These are phyloP conservation scores for Metschnikowia lachancei DNA, from an alignment of 805 yeast genomes.

Conservation along the genomic window DNA sequence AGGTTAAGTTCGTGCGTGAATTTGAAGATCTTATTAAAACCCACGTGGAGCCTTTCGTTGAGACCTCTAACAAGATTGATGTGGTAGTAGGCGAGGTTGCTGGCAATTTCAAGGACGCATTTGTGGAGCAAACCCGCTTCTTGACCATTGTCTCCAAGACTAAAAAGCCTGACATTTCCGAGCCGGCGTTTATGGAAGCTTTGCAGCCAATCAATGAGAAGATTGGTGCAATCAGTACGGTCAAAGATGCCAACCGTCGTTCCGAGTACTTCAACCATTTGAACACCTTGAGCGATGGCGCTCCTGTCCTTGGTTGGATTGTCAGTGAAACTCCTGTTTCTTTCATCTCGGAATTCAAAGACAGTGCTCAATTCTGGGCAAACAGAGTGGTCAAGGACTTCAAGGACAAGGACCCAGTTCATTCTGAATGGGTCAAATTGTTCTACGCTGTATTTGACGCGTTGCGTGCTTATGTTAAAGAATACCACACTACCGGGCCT, in stretches of 20 bases:
- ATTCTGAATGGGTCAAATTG: conserved; percentile 77
- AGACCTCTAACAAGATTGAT: conserved; percentile 52
- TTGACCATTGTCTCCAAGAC: conserved; percentile 58
- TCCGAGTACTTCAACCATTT: conserved; percentile 67
- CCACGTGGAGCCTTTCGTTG: conserved; percentile 58
- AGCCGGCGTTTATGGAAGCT: conserved; percentile 53
- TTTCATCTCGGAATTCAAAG: conserved; percentile 77
- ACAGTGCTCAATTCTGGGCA: conserved; percentile 91
- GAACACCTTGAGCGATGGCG: conserved; percentile 84
- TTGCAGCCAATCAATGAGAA: conserved; percentile 65
- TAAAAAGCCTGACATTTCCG: conserved; percentile 60
- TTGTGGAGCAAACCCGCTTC: conserved; percentile 57
- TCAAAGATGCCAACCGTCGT: conserved; percentile 74
- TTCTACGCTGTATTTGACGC: conserved; percentile 65
- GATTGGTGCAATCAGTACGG: conserved; percentile 53
- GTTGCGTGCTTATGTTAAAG: conserved; percentile 70
- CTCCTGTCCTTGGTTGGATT: conserved; percentile 90
- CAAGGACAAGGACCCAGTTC: conserved; percentile 65
- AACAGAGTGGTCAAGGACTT: conserved; percentile 84
- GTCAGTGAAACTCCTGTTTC: conserved; percentile 73
- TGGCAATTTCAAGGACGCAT: conserved; percentile 47
- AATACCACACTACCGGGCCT: conserved; percentile 80
- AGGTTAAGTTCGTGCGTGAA: conserved; percentile 46
- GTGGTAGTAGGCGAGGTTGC: conserved; percentile 58
- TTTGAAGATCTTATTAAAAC: conserved; percentile 55